A percentile compares a stretch with the other conserved stretches of the same genome.
Conservation (phyloP, 306 rosid species). For the Comarum palustre region DNA sequence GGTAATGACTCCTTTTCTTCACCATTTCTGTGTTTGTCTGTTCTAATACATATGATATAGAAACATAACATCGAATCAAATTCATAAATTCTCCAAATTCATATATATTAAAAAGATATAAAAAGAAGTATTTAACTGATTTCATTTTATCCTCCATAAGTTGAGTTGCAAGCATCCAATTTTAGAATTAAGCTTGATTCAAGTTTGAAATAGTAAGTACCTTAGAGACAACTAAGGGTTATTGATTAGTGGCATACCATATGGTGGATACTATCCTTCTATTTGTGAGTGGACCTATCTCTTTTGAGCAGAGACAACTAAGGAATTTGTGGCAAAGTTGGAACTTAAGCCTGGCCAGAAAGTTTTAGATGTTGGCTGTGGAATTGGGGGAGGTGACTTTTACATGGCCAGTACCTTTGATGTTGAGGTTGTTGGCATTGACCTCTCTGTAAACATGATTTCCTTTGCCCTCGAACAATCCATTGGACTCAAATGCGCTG, state of each 20-base stretch:
- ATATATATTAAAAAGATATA: background rate
- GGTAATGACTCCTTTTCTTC: conserved; percentile 26
- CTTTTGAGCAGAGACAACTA: conserved; percentile 70
- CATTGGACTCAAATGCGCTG: conserved; percentile 65
- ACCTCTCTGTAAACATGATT: conserved; percentile 89
- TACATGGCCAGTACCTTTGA: conserved; percentile 83
- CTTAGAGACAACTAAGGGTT: background rate
- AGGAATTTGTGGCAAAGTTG: conserved; percentile 72
- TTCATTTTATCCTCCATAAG: background rate
- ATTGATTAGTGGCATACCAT: background rate
- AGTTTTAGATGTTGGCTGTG: conserved; percentile 95
- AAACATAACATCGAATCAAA: background rate
- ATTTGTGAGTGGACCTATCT: conserved; percentile 8
- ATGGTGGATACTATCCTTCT: background rate
- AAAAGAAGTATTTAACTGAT: background rate
- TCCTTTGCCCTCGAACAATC: conserved; percentile 86
- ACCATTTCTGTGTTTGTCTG: background rate
- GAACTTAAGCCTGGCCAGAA: conserved; percentile 77
- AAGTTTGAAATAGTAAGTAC: background rate
- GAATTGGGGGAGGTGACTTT: conserved; percentile 93
- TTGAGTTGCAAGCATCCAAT: background rate
- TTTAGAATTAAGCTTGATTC: background rate
- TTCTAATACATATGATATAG: background rate
- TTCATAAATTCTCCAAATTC: background rate
- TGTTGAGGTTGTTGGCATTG: conserved; percentile 84